Evolutionary conservation across 306 rosid genomes (phyloP).

Genomic region (Gastrolobium villosum): DNA sequence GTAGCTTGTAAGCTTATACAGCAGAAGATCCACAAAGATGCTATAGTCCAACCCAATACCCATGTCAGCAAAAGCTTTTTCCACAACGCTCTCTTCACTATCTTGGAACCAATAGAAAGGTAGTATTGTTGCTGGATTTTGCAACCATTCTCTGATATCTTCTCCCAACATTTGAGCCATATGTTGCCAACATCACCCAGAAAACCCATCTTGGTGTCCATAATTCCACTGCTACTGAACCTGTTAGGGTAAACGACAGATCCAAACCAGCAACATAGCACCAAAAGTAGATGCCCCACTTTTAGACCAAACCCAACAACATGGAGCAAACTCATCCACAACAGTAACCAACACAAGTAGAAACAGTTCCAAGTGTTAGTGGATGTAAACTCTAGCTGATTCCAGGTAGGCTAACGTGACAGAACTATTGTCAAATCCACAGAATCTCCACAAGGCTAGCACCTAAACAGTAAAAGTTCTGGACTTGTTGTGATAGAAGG

Average conservation of each 20-base stretch:
- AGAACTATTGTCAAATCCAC: slow-evolving; percentile 71
- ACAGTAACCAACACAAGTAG: slow-evolving; percentile 65
- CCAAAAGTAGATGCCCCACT: slow-evolving; percentile 86
- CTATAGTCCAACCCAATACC: slow-evolving; percentile 70
- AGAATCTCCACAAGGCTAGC: slow-evolving; percentile 58
- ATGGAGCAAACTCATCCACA: slow-evolving; percentile 85
- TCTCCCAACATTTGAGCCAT: slow-evolving; percentile 79
- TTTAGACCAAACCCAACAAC: slow-evolving; percentile 84
- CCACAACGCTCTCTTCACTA: slow-evolving; percentile 62
- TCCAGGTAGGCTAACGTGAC: slow-evolving; percentile 48
- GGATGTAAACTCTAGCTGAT: slow-evolving; percentile 58
- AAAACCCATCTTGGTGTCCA: slow-evolving; percentile 72
- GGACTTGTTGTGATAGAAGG: slow-evolving; percentile 44
- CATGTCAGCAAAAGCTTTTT: slow-evolving; percentile 67
- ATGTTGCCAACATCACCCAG: slow-evolving; percentile 66
- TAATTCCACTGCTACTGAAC: slow-evolving; percentile 64
- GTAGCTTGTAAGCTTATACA: slow-evolving; percentile 71
- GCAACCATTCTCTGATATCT: slow-evolving; percentile 53
- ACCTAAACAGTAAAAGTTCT: slow-evolving; percentile 50
- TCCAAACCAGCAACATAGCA: slow-evolving; percentile 77
- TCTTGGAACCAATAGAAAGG: slow-evolving; percentile 70
- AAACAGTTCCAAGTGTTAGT: slow-evolving; percentile 60
- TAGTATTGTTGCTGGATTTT: slow-evolving; percentile 64
- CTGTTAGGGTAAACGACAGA: slow-evolving; percentile 77
- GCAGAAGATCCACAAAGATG: slow-evolving; percentile 67